Conservation (phyloP, 345 rosid genomes). For the Gossypium stocksii region DNA sequence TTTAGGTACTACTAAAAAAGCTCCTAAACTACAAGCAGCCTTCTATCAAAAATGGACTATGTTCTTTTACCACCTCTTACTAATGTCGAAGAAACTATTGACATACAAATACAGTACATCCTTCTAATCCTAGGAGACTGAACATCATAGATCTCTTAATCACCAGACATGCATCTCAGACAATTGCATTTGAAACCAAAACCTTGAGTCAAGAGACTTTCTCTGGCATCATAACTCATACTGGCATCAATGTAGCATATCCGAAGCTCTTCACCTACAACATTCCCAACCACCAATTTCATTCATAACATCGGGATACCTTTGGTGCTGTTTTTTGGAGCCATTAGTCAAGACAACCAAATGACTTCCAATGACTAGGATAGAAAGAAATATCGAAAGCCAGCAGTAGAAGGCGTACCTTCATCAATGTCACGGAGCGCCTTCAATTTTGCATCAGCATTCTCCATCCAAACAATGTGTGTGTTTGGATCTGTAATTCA, state of each 20-base stretch:
- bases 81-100: too few relatives aligned
- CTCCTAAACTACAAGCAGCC: too few relatives aligned
- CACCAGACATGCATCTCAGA: conserved; percentile 56
- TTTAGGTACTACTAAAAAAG: too few relatives aligned
- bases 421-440: conserved; percentile 71
- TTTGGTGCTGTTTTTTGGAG: background rate
- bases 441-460: conserved; percentile 63
- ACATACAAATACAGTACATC: too few relatives aligned
- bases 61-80: too few relatives aligned
- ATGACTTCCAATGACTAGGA: background rate
- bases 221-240: conserved; percentile 63
- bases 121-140: background rate
- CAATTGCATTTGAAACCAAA: conserved; percentile 75
- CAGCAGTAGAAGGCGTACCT: conserved; percentile 34
- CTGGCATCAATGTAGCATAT: conserved; percentile 83
- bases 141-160: conserved; percentile 26
- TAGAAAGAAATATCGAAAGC: background rate
- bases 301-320: background rate
- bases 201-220: conserved; percentile 53
- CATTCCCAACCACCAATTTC: conserved; percentile 1
- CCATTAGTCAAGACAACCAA: background rate
- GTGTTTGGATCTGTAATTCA: conserved; percentile 65
- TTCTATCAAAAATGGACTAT: too few relatives aligned
- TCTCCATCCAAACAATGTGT: conserved; percentile 72
- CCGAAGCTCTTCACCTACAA: conserved; percentile 81